Evolutionary conservation across 768 basidiomycete species (phyloP).

Genomic region (Piloderma croceum): DNA sequence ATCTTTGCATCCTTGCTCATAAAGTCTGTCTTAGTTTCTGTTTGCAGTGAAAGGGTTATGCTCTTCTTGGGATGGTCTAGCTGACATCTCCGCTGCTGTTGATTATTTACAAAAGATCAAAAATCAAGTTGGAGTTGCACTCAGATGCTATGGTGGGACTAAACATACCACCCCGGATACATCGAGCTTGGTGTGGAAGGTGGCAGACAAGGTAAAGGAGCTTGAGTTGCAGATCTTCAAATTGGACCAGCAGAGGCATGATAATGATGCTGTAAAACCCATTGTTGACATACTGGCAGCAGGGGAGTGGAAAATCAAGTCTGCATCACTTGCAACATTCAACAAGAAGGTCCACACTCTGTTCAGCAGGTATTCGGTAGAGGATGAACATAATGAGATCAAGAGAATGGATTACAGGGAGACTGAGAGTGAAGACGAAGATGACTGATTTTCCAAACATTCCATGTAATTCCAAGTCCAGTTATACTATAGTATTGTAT

Average conservation of each 20-base stretch:
- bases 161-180: constrained; percentile 2
- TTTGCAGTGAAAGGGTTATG: constrained; percentile 28
- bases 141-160: not conserved
- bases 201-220: constrained; percentile 2
- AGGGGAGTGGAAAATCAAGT: not conserved
- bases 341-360: constrained; percentile 5
- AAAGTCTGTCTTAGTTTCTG: constrained; percentile 11
- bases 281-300: not conserved
- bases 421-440: not conserved
- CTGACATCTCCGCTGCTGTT: constrained; percentile 25
- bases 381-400: constrained; percentile 1
- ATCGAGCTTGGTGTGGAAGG: constrained; percentile 3
- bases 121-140: constrained; percentile 19
- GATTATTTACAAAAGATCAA: constrained; percentile 24
- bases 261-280: not conserved
- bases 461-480: not conserved
- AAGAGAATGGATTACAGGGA: not conserved
- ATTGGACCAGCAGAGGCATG: not conserved
- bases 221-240: not conserved
- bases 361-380: not conserved
- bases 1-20: not conserved
- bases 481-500: not conserved
- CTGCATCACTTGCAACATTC: constrained; percentile 2
- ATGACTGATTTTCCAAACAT: not conserved
- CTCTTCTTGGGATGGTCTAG: constrained; percentile 26